A percentile compares a stretch with the other conserved stretches of the same genome.
Evolutionary conservation across 1,284 basidiomycete species (phyloP).

Genomic region (Ustilago cynodontis): DNA sequence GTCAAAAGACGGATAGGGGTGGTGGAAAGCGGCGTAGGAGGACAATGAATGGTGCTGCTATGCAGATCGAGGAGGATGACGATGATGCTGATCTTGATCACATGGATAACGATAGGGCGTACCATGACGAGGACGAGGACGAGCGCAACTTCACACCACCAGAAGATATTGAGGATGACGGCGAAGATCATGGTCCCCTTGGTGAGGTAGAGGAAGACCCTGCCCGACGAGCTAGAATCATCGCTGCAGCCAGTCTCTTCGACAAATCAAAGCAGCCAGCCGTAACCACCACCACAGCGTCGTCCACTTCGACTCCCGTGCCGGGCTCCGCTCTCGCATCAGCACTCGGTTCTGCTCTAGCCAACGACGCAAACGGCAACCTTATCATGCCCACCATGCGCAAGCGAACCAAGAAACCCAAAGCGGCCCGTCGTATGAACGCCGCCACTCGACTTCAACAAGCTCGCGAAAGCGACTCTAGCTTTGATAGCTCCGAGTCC

Average conservation of each 20-base stretch:
- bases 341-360: conserved; percentile 63
- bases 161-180: conserved; percentile 44
- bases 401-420: conserved; percentile 52
- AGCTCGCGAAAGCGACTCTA: conserved; percentile 45
- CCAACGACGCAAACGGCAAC: conserved; percentile 59
- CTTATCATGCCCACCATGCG: conserved; percentile 52
- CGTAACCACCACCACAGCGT: conserved; percentile 7
- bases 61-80: conserved; percentile 61
- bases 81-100: conserved; percentile 53
- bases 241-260: conserved; percentile 48
- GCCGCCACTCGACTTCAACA: conserved; percentile 38
- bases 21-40: conserved; percentile 30
- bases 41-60: conserved; percentile 43
- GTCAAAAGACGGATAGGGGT: conserved; percentile 32
- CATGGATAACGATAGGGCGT: neutral
- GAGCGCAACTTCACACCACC: conserved; percentile 37
- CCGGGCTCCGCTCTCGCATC: conserved; percentile 36
- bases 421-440: conserved; percentile 37
- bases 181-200: conserved; percentile 34
- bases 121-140: conserved; percentile 22
- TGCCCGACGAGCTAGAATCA: conserved; percentile 46
- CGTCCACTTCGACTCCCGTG: conserved; percentile 13
- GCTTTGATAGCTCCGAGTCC: conserved; percentile 63
- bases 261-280: conserved; percentile 26
- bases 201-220: conserved; percentile 53